Percentiles rank a stretch among this genome's conserved stretches.
phyloP scores from a whole-genome alignment of 2,329 filamentous ascomycete genomes.

The Botrytis galanthina region DNA sequence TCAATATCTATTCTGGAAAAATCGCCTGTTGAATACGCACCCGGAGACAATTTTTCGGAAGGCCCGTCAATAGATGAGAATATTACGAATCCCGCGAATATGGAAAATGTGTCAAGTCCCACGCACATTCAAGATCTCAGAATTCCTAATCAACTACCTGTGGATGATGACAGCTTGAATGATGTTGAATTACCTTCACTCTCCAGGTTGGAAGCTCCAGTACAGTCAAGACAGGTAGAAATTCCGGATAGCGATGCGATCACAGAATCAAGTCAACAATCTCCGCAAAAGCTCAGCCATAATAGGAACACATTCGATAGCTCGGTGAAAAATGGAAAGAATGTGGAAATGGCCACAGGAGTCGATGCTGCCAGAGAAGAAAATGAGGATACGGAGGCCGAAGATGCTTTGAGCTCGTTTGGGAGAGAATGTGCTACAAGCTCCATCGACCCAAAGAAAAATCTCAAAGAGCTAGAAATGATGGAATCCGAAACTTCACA shows the following conservation, averaged over 20 bases:
- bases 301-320: not conserved
- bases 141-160: not conserved
- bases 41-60: not conserved
- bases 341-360: not conserved
- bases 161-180: not conserved
- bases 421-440: slow-evolving; percentile 18
- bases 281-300: not conserved
- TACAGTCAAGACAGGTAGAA: not conserved
- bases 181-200: slow-evolving; percentile 6
- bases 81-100: not conserved
- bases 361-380: not conserved
- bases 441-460: slow-evolving; percentile 5
- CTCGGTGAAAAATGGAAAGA: not conserved
- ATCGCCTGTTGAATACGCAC: not conserved
- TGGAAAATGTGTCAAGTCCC: not conserved
- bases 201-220: too few relatives aligned
- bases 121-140: not conserved
- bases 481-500: not conserved
- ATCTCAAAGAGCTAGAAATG: not conserved
- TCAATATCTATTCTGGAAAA: not conserved
- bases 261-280: slow-evolving; percentile 14
- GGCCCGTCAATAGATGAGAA: not conserved
- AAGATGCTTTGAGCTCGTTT: slow-evolving; percentile 5
- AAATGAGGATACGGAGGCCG: not conserved
- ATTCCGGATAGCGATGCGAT: slow-evolving; percentile 22